Conservation (phyloP, 164 flowering plant genomes). For the Macadamia tetraphylla region DNA sequence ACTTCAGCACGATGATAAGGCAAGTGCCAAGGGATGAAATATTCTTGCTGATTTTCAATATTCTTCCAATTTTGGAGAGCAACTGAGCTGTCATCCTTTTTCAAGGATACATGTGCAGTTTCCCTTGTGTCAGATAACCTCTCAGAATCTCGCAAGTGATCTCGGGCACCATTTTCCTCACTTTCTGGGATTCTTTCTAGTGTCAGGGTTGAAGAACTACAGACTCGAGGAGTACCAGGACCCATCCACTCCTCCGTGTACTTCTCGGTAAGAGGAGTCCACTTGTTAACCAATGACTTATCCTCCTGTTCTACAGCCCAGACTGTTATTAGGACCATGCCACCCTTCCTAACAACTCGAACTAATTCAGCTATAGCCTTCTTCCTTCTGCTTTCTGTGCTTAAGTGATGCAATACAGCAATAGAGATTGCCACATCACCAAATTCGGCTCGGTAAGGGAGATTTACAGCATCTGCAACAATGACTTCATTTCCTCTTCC, state of each 20-base stretch:
- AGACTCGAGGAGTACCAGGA: conserved; percentile 62
- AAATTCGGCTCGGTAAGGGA: conserved; percentile 75
- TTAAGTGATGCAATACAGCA: conserved; percentile 90
- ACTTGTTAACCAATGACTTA: conserved; percentile 55
- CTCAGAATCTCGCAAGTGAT: conserved; percentile 10
- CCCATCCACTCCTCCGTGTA: conserved; percentile 89
- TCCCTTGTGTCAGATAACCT: conserved; percentile 10
- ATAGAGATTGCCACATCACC: conserved; percentile 97
- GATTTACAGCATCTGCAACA: conserved; percentile 94
- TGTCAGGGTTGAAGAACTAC: conserved; percentile 36
- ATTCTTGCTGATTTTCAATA: conserved; percentile 60
- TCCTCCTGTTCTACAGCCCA: conserved; percentile 99
- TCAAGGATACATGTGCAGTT: conserved; percentile 9
- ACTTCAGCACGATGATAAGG: conserved; percentile 98
- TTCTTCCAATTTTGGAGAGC: conserved; percentile 15
- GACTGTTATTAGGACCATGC: conserved; percentile 83
- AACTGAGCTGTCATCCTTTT: conserved; percentile 13
- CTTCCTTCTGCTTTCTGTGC: conserved; percentile 78
- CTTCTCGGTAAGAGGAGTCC: conserved; percentile 78
- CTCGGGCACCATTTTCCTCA: conserved; percentile 38
- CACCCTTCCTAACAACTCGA: conserved; percentile 76
- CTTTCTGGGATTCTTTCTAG: conserved; percentile 78
- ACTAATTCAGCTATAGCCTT: conserved; percentile 79
- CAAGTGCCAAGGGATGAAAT: conserved; percentile 99
- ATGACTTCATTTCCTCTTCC: conserved; percentile 79